Percentiles rank a stretch among this genome's conserved stretches.
Conservation (phyloP, 306 rosid species). For the Pueraria montana region DNA sequence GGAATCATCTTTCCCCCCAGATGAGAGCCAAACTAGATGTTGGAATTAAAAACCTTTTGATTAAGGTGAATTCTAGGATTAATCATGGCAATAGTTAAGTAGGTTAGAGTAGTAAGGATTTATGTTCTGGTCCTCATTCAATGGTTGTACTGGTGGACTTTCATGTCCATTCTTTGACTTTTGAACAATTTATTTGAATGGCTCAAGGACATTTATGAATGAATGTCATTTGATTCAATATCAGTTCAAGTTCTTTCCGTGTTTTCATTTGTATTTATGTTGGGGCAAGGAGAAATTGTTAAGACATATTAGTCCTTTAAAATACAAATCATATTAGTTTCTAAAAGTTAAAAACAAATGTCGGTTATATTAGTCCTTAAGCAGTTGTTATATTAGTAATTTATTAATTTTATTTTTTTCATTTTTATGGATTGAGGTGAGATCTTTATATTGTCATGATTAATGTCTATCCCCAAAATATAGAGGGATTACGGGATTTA, state of each 20-base stretch:
- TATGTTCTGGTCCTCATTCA: slow-evolving; percentile 19
- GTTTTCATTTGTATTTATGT: background rate
- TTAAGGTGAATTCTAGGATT: slow-evolving; percentile 74
- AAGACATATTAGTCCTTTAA: background rate
- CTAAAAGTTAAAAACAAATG: background rate
- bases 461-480: background rate
- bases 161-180: no score
- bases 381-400: background rate
- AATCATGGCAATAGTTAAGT: background rate
- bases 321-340: background rate
- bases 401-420: background rate
- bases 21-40: slow-evolving; percentile 69
- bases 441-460: background rate
- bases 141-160: background rate
- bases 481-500: background rate
- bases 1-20: slow-evolving; percentile 69
- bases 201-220: background rate
- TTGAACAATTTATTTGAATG: background rate
- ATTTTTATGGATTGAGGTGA: background rate
- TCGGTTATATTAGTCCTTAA: background rate
- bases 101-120: background rate
- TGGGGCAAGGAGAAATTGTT: background rate
- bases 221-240: slow-evolving; percentile 30
- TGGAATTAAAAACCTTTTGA: slow-evolving; percentile 70
- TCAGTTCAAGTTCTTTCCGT: slow-evolving; percentile 15